These are phyloP conservation scores for Bidens hawaiensis DNA, from an alignment of 140 eudicot genomes.

Conservation along the genomic window DNA sequence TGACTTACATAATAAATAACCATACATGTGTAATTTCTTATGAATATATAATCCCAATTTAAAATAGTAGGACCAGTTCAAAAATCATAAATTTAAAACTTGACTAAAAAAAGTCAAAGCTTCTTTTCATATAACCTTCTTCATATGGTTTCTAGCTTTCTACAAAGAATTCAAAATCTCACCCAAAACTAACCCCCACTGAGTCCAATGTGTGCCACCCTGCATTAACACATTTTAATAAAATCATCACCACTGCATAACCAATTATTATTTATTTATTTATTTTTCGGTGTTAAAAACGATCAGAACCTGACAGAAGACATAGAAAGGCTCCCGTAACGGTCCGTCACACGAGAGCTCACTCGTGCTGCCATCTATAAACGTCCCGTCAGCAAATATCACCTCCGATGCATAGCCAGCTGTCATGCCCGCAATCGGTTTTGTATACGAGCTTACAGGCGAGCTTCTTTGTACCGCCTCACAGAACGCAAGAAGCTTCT, in stretches of 20 bases:
- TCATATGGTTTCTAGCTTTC: not conserved
- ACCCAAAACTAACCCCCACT: constrained; percentile 92
- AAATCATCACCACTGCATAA: not conserved
- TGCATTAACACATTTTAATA: constrained; percentile 27
- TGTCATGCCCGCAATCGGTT: constrained; percentile 79
- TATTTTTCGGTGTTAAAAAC: not conserved
- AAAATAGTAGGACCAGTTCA: no score
- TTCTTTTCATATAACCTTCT: not conserved
- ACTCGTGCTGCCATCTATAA: constrained; percentile 96
- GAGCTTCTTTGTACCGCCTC: constrained; percentile 99
- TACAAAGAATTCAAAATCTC: constrained; percentile 66
- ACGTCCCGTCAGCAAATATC: constrained; percentile 95
- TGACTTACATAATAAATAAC: no score
- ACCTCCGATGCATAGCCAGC: constrained; percentile 99
- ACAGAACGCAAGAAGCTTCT: constrained; percentile 84
- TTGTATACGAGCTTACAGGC: constrained; percentile 82
- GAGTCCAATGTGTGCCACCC: constrained; percentile 99
- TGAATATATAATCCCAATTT: no score
- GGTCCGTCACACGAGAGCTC: constrained; percentile 99
- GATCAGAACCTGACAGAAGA: constrained; percentile 74
- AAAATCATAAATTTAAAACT: no score
- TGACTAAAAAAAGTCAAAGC: no score
- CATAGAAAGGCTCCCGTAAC: constrained; percentile 77
- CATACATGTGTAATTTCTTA: no score
- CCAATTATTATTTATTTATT: no score